phyloP scores from a whole-genome alignment of 768 basidiomycete species.

The Psilocybe subaeruginosa region DNA sequence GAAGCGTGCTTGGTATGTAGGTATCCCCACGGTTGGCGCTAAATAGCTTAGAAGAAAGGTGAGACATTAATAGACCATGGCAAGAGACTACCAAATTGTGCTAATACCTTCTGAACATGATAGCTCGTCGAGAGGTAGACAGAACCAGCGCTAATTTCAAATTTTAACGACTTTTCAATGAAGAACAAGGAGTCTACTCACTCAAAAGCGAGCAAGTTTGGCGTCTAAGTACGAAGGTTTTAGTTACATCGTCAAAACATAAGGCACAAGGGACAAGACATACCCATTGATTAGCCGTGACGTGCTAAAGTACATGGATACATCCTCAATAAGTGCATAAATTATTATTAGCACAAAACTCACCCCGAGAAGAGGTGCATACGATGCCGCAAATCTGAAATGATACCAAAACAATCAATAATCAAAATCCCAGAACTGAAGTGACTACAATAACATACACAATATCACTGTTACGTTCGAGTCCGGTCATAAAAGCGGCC shows the following conservation, averaged over 20 bases:
- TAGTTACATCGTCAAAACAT: neutral
- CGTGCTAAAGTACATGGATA: constrained; percentile 38
- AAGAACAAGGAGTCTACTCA: constrained; percentile 27
- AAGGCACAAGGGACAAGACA: constrained; percentile 3
- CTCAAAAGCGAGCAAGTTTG: constrained; percentile 65
- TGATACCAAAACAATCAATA: too few species aligned
- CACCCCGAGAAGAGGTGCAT: constrained; percentile 59
- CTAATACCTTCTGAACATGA: constrained; percentile 58
- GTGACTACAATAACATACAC: constrained; percentile 21
- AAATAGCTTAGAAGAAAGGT: constrained; percentile 49
- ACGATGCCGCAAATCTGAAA: constrained; percentile 56
- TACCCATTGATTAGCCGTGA: constrained; percentile 59
- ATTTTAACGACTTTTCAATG: neutral
- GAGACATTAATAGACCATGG: neutral
- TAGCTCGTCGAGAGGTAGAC: constrained; percentile 64
- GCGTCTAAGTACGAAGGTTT: constrained; percentile 39
- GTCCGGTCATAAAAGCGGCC: constrained; percentile 70
- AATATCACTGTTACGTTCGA: constrained; percentile 51
- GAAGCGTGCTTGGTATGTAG: constrained; percentile 65
- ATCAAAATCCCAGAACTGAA: neutral
- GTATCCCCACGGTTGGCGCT: constrained; percentile 61
- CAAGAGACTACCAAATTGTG: neutral
- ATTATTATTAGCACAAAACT: constrained; percentile 10
- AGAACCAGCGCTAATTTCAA: constrained; percentile 42
- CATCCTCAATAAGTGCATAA: neutral